Base-by-base conservation (phyloP, 2,329 filamentous ascomycete species). In the Hortaea werneckii region DNA sequence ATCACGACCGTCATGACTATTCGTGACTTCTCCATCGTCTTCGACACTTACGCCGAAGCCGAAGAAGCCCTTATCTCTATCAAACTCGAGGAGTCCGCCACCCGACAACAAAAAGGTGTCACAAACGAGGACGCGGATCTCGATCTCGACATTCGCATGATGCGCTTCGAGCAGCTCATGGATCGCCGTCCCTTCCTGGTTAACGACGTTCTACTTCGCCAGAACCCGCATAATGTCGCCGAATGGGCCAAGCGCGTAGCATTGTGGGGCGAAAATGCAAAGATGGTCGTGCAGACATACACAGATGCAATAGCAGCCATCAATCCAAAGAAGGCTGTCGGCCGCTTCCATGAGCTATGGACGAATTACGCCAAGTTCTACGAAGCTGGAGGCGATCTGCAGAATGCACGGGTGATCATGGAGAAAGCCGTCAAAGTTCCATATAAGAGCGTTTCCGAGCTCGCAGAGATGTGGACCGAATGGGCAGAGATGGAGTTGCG, bases 1-100 rank as follows among this genome's bases (percentile, higher is more conserved):
- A 87, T 96, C 54, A 95, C 87, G 8, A 96, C 90, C 1, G 94
- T 95, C 52, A 96, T 96, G 90, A 98, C 92, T 2, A 89, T 98
- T 39, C 83, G 92, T 46, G 92, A 98, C 67, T 98, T 98, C 61
- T 94, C 89, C 1, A 78, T 96, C 45, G 83, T 96, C 40, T 98
- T 98, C 58, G 92, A 98, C 65, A 85, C 89, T 0, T 98, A 96
- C 60, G 83, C 86, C 29, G 92, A 98, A 66, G 95, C 95, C 51
- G 92, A 98, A 65, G 94, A 98, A 68, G 90, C 89, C 0, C 83
- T 96, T 55, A 95, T 96, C 53, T 83, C 86, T 10, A 83, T 83
- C 41, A 74, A 96, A 56, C 94, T 98, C 82, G 89, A 96, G 57
- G 78, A 85, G 44, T 89, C 89, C 1, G 84, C 87, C 5, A 69